Base-by-base conservation (phyloP, 2,329 filamentous ascomycete species). In the Epicoccum sorghinum region DNA sequence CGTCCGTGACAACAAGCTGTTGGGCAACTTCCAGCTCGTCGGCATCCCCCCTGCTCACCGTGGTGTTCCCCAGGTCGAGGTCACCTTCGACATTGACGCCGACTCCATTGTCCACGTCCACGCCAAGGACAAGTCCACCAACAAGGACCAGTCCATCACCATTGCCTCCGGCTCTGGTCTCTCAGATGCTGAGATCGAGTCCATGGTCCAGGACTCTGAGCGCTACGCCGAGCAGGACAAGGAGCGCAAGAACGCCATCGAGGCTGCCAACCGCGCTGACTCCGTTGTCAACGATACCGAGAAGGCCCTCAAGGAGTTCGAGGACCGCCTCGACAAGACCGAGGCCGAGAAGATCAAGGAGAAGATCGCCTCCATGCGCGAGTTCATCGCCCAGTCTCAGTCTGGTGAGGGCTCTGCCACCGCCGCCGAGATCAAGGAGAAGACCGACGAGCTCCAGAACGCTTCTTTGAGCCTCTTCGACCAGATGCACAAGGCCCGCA, bases 71-170 rank as follows among this genome's bases (percentile, higher is more conserved):
- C 93, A 98, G 79, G 85, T 98, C 54, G 93, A 98, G 84, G 93
- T 98, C 69, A 97, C 93, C 72, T 98, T 98, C 80, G 93, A 98
- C 79, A 97, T 98, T 77, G 93, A 98, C 70, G 93, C 93, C 72
- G 92, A 98, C 79, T 96, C 92, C 14, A 97, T 98, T 69, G 92
- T 98, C 69, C 93, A 97, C 83, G 93, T 98, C 62, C 90, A 95
- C 78, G 93, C 93, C 78, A 96, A 96, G 86, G 93, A 98, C 83
- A 97, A 98, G 89, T 93, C 92, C 69, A 98, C 93, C 81, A 91
- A 91, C 88, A 98, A 97, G 88, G 93, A 98, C 77, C 93, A 99
- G 85, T 97, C 93, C 60, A 98, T 99, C 82, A 98, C 93, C 76
- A 96, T 99, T 77, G 93, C 93, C 52, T 97, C 93, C 56, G 95